Percentiles rank a stretch among this genome's conserved stretches.
Evolutionary conservation across 352 stramenopile genomes (phyloP).

Genomic region (Phytopythium vexans): DNA sequence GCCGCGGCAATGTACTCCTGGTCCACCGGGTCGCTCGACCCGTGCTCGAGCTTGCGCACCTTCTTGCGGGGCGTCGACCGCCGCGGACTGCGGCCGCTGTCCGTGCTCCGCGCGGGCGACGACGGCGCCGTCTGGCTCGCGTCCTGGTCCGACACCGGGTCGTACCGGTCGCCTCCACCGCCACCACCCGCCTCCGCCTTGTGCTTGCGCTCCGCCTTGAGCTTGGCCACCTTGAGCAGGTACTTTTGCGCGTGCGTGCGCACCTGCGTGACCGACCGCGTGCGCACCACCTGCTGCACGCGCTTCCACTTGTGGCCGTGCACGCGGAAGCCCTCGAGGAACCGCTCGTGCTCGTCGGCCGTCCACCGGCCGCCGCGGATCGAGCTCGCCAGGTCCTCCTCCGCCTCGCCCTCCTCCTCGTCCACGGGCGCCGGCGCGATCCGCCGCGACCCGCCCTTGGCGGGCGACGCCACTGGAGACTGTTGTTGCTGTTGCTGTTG

Average conservation of each 20-base stretch:
- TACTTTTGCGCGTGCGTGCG: slow-evolving; percentile 89
- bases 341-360: slow-evolving; percentile 83
- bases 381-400: slow-evolving; percentile 38
- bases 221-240: slow-evolving; percentile 86
- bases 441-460: slow-evolving; percentile 27
- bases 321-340: slow-evolving; percentile 81
- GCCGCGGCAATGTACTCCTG: slow-evolving; percentile 79
- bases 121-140: slow-evolving; percentile 27
- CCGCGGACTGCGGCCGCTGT: slow-evolving; percentile 17
- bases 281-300: slow-evolving; percentile 86
- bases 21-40: slow-evolving; percentile 50
- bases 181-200: slow-evolving; percentile 6
- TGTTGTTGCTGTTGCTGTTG: slow-evolving; percentile 7
- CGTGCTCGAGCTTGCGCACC: slow-evolving; percentile 36
- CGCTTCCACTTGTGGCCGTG: slow-evolving; percentile 90
- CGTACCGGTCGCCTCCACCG: slow-evolving; percentile 22
- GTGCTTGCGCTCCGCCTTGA: slow-evolving; percentile 81
- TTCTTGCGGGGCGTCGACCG: slow-evolving; percentile 55
- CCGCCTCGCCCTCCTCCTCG: slow-evolving; percentile 62
- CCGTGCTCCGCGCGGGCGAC: slow-evolving; percentile 27
- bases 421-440: slow-evolving; percentile 60
- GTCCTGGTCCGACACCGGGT: slow-evolving; percentile 11
- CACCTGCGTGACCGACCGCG: slow-evolving; percentile 85
- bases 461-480: slow-evolving; percentile 25
- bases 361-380: slow-evolving; percentile 84